phyloP scores from a whole-genome alignment of 768 basidiomycete species.

The Boletellus ananas region DNA sequence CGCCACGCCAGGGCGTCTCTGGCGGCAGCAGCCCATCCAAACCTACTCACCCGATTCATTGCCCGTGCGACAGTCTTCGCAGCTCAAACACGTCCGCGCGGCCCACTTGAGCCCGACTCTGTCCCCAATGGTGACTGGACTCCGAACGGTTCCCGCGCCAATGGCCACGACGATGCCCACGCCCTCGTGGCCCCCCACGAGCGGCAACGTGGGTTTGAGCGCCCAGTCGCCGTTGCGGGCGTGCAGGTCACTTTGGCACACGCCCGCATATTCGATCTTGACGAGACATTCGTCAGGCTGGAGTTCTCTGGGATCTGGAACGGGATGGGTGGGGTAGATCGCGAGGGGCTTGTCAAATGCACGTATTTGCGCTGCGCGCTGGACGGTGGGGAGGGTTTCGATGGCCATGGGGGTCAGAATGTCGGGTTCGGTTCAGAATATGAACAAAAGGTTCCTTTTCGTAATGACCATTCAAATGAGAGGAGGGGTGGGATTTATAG shows the following conservation, averaged over 20 bases:
- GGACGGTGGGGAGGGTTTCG: conserved; percentile 16
- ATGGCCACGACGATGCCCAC: conserved; percentile 44
- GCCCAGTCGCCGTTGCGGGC: conserved; percentile 38
- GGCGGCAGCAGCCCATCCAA: background rate
- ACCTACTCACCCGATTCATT: conserved; percentile 29
- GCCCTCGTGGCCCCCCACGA: conserved; percentile 46
- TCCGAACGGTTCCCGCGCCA: conserved; percentile 30
- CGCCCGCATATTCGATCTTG: conserved; percentile 40
- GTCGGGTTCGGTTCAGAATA: background rate
- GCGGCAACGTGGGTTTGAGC: conserved; percentile 25
- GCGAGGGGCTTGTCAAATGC: conserved; percentile 11
- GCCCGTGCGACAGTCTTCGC: conserved; percentile 38
- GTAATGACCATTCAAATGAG: too few relatives aligned
- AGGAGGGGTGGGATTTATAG: too few relatives aligned
- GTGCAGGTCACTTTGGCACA: conserved; percentile 43
- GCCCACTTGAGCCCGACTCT: conserved; percentile 44
- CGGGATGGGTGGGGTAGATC: conserved; percentile 13
- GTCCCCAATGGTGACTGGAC: conserved; percentile 35
- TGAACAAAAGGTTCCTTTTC: too few relatives aligned
- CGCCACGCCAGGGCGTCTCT: too few relatives aligned
- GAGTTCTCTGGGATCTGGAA: conserved; percentile 15
- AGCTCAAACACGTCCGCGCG: conserved; percentile 37
- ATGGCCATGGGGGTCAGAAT: background rate
- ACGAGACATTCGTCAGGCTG: conserved; percentile 33
- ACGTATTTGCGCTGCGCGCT: conserved; percentile 25